Evolutionary conservation across 805 yeast genomes (phyloP).

Genomic region (Blastobotrys terrestris): DNA sequence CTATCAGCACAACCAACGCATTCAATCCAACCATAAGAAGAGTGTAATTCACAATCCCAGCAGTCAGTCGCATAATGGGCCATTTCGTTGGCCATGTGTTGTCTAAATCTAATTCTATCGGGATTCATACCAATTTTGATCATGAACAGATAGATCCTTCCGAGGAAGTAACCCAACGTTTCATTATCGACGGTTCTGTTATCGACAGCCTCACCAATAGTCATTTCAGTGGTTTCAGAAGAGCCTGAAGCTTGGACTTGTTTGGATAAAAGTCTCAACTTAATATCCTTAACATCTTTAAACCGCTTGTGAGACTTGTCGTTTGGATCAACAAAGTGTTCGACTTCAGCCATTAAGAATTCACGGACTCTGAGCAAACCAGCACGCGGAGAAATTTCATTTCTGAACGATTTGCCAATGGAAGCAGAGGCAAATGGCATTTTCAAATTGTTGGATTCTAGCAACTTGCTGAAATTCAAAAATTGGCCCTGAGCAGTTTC

Average conservation of each 20-base stretch:
- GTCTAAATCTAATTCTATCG: slow-evolving; percentile 85
- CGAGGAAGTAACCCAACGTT: slow-evolving; percentile 94
- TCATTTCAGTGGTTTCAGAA: slow-evolving; percentile 53
- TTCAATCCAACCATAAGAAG: slow-evolving; percentile 99
- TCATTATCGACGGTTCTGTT: slow-evolving; percentile 90
- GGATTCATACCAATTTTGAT: slow-evolving; percentile 86
- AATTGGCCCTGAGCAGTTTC: slow-evolving; percentile 99
- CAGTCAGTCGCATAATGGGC: slow-evolving; percentile 99
- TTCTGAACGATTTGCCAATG: slow-evolving; percentile 97
- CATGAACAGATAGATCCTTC: slow-evolving; percentile 83
- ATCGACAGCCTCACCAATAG: slow-evolving; percentile 87
- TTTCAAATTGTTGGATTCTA: slow-evolving; percentile 89
- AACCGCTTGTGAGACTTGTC: slow-evolving; percentile 81
- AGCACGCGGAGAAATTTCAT: slow-evolving; percentile 97
- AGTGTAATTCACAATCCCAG: slow-evolving; percentile 97
- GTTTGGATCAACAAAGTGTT: slow-evolving; percentile 93
- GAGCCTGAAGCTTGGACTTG: slow-evolving; percentile 82
- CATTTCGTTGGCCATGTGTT: slow-evolving; percentile 98
- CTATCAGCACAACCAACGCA: slow-evolving; percentile 99
- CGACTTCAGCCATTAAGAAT: slow-evolving; percentile 98
- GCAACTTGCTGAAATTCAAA: slow-evolving; percentile 85
- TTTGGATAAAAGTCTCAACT: slow-evolving; percentile 76
- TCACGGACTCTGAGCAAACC: slow-evolving; percentile 98
- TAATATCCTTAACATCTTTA: slow-evolving; percentile 63
- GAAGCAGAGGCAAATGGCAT: slow-evolving; percentile 99